These are phyloP conservation scores for Protoeuglena noctilucae DNA, from an alignment of 139 green algal genomes.

Conservation along the genomic window DNA sequence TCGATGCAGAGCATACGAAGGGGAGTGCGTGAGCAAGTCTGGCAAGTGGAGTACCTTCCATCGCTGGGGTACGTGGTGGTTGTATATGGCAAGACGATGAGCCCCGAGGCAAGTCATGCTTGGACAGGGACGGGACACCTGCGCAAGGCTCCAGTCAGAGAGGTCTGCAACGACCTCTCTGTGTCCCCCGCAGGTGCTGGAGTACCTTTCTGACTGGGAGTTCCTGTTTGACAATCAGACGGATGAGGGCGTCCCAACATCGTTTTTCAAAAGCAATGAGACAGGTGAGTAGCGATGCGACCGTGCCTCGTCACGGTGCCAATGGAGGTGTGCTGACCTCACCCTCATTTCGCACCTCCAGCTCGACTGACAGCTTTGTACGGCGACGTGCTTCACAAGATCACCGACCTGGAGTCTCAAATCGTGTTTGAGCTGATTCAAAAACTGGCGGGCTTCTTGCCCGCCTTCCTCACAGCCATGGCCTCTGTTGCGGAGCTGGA, in stretches of 20 bases:
- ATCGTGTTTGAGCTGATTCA: constrained; percentile 28
- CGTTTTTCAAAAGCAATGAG: constrained; percentile 4
- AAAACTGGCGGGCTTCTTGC: constrained; percentile 18
- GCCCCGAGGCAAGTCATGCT: neutral
- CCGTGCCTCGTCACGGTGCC: neutral
- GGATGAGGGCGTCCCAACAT: constrained; percentile 17
- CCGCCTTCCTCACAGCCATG: constrained; percentile 21
- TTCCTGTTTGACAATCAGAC: constrained; percentile 25
- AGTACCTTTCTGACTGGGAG: constrained; percentile 52
- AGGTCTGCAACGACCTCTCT: constrained; percentile 32
- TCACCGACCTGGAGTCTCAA: constrained; percentile 57
- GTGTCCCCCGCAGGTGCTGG: constrained; percentile 43
- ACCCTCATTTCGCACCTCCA: constrained; percentile 23
- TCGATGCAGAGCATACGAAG: no score
- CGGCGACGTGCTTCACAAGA: constrained; percentile 64
- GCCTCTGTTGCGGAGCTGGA: constrained; percentile 53
- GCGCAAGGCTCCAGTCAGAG: neutral
- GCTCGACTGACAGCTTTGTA: constrained; percentile 39
- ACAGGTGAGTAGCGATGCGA: neutral
- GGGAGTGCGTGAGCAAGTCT: no score
- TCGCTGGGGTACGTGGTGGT: no score
- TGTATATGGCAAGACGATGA: no score
- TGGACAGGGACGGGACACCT: neutral
- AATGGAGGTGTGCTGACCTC: constrained; percentile 23
- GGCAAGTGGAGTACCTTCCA: no score